Evolutionary conservation across 2,329 filamentous ascomycete species (phyloP).

Genomic region (Diaporthe citri): DNA sequence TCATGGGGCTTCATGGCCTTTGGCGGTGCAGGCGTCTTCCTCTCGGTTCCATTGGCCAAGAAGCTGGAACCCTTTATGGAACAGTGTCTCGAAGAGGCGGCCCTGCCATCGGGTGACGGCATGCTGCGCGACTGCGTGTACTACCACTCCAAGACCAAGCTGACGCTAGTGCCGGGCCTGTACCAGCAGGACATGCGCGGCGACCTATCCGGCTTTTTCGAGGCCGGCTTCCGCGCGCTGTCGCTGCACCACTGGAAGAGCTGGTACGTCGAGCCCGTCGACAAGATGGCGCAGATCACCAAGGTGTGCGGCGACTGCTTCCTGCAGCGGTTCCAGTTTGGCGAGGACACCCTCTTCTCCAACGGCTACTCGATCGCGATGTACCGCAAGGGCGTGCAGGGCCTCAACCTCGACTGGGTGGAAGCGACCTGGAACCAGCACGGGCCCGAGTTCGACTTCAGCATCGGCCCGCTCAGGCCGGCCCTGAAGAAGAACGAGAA

Average conservation of each 20-base stretch:
- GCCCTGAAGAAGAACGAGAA: constrained; percentile 56
- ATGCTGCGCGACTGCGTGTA: constrained; percentile 70
- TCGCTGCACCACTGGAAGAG: constrained; percentile 75
- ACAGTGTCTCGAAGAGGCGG: constrained; percentile 57
- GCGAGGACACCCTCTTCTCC: constrained; percentile 61
- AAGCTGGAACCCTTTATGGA: constrained; percentile 62
- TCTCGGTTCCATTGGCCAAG: constrained; percentile 64
- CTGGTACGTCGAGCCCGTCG: constrained; percentile 66
- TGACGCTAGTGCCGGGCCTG: constrained; percentile 68
- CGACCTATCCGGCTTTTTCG: constrained; percentile 71
- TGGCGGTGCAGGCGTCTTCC: constrained; percentile 71
- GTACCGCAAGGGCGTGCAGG: constrained; percentile 57
- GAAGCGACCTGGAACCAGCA: constrained; percentile 67
- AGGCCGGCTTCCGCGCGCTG: constrained; percentile 65
- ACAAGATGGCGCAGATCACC: constrained; percentile 61
- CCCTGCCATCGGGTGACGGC: constrained; percentile 61
- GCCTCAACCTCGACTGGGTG: constrained; percentile 53
- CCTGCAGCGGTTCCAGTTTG: constrained; percentile 67
- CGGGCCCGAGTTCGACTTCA: constrained; percentile 63
- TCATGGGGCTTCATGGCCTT: constrained; percentile 71
- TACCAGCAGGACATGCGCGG: constrained; percentile 69
- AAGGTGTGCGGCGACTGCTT: constrained; percentile 71
- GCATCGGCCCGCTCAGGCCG: constrained; percentile 64
- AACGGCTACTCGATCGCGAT: constrained; percentile 70
- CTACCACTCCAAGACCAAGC: constrained; percentile 62